Base-by-base conservation (phyloP, 179 eudicot species). In the Beta lomatogona region DNA sequence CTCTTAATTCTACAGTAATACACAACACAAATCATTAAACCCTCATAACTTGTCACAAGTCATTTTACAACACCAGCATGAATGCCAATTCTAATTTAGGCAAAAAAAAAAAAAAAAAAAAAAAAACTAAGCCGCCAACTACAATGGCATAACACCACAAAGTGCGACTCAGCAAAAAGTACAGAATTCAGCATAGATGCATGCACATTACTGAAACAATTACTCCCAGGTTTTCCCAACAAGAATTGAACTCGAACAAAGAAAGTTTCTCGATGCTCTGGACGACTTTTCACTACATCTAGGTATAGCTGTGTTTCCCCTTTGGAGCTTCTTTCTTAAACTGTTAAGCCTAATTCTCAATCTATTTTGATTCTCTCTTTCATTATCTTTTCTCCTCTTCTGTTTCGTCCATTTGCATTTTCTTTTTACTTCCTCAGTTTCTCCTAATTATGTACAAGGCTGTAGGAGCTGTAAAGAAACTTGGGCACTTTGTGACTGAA, bases 391-490 rank as follows among this genome's bases (percentile, higher is more conserved):
- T 21, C 9, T 25, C n/a, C 68, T 13, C 22, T 19, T 46, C 31
- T 4, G 6, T 71, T 71, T 71, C 74, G 46, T 71, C 50, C 25
- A n/a, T 71, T 9, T 71, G 6, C 55, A 36, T 21, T 8, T 6
- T 21, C n/a, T 25, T n/a, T 25, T 5, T 54, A n/a, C 41, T 41
- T 31, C 15, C 61, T 76, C 41, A 36, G 41, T 57, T 77, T 19
- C 36, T 19, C 31, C 74, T 73, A 15, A 52, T 77, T 77, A 77
- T 77, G 63, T 77, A 77, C 73, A 77, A 77, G 25, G 64, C 77
- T 55, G 7, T 15, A 77, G 15, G 28, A 9, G 52, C 60, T 13
- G 41, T 3, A 52, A 53, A 66, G 71, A 66, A 64, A 61, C 57
- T 28, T 65, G 54, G 9, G 59, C 53, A 28, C 21, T 53, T 61